Evolutionary conservation across 2,329 filamentous ascomycete species (phyloP).

Genomic region (Rhynchosporium secalis): DNA sequence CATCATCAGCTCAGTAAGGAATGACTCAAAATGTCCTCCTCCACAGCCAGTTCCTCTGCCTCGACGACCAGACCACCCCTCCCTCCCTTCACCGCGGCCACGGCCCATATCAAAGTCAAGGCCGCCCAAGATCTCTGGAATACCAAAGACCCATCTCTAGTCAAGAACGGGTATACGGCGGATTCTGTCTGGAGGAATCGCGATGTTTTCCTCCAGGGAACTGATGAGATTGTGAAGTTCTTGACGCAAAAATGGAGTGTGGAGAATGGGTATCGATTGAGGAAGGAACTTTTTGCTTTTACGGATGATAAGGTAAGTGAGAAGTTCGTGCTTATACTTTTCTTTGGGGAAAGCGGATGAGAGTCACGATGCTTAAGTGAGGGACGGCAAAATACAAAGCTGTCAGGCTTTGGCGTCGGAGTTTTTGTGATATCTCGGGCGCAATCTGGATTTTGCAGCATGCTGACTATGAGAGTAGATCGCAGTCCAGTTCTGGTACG

Average conservation of each 20-base stretch:
- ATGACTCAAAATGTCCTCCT: neutral
- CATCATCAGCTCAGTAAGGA: neutral
- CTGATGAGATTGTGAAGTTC: slow-evolving; percentile 66
- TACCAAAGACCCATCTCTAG: slow-evolving; percentile 51
- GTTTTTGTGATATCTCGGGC: no score
- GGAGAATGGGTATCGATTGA: slow-evolving; percentile 70
- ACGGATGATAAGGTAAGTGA: slow-evolving; percentile 57
- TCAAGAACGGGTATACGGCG: slow-evolving; percentile 73
- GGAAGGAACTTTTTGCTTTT: slow-evolving; percentile 84
- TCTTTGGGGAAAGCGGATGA: no score
- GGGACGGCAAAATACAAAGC: no score
- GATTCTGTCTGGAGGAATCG: slow-evolving; percentile 83
- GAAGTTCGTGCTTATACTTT: no score
- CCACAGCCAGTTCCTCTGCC: slow-evolving; percentile 20
- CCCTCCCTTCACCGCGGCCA: slow-evolving; percentile 75
- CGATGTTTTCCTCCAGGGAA: slow-evolving; percentile 66
- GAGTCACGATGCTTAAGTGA: no score
- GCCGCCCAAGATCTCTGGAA: slow-evolving; percentile 84
- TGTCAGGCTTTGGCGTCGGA: no score
- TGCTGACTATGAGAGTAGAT: slow-evolving; percentile 48
- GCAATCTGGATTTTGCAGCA: neutral
- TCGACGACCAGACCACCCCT: slow-evolving; percentile 45
- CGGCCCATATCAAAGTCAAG: slow-evolving; percentile 76
- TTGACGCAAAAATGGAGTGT: slow-evolving; percentile 71
- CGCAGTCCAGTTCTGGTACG: slow-evolving; percentile 80